A percentile compares a stretch with the other conserved stretches of the same genome.
Evolutionary conservation across 257 asterid genomes (phyloP).

Genomic region (Leonotis leonurus): DNA sequence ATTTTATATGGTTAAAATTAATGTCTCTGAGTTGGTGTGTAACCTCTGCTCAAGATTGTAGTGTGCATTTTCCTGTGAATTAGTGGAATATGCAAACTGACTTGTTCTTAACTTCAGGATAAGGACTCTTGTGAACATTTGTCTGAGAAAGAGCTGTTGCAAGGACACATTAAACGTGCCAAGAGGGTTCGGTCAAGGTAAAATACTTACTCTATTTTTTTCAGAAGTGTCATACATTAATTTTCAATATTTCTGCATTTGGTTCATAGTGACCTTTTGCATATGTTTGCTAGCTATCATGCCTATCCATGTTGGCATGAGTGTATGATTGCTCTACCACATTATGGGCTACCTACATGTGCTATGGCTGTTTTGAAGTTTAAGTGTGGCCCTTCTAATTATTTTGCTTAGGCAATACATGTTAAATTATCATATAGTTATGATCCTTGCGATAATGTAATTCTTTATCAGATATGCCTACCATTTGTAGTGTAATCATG

Average conservation of each 20-base stretch:
- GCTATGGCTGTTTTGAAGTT: not conserved
- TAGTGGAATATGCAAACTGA: constrained; percentile 1
- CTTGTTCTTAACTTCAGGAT: constrained; percentile 42
- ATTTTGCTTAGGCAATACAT: not conserved
- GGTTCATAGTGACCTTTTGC: not conserved
- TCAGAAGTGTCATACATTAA: not conserved
- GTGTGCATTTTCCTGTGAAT: not conserved
- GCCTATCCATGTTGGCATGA: not conserved
- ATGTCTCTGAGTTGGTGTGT: not conserved
- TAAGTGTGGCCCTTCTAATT: not conserved
- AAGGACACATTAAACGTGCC: constrained; percentile 76
- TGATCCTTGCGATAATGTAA: not conserved
- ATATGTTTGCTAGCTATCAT: not conserved
- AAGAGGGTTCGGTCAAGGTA: constrained; percentile 84
- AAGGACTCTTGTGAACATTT: constrained; percentile 50
- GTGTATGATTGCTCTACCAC: not conserved
- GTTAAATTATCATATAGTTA: not conserved
- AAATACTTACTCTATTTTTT: constrained; percentile 12
- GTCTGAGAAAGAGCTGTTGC: constrained; percentile 65
- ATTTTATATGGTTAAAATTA: not conserved
- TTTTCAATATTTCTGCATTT: not conserved
- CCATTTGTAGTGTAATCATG: not conserved
- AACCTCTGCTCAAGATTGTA: constrained; percentile 7
- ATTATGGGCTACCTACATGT: not conserved
- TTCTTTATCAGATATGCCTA: not conserved